Evolutionary conservation across 2,329 filamentous ascomycete genomes (phyloP), one percentile per base, ranked within the genome.

Genomic region (Fusarium chlamydosporum): DNA sequence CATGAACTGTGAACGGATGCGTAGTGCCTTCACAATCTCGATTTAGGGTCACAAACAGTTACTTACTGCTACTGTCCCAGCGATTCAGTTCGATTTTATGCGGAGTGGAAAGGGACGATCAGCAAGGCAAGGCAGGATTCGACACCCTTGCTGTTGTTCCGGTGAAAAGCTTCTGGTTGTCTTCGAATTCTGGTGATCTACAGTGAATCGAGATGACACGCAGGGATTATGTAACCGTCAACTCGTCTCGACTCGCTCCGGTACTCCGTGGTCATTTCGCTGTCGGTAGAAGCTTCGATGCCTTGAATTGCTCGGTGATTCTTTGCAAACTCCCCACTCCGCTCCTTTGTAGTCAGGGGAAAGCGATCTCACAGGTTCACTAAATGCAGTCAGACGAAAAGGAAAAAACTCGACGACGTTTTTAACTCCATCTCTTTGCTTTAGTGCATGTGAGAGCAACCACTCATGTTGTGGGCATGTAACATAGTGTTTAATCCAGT

Each of bases 141-240:
- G 16, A 26, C n/a, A 67, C 31, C 67, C 67, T 67, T 69, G 67
- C 38, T 41, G 46, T 51, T 29, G 13, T 51, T 46, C 51, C 62
- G 45, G 56, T 63, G 52, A 51, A 40, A 51, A 64, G 66, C 62
- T 69, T 69, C 67, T 69, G 57, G 61, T 58, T 23, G 13, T 35
- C 33, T 69, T 69, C 59, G 27, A 63, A 62, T 59, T 67, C 43
- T 40, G 57, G 56, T 34, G 66, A 70, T 69, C 61, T 61, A 58
- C 66, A 62, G 37, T 55, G 61, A 68, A 68, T 70, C 62, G 67
- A 69, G 67, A 69, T 69, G 67, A 70, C 52, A 52, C 26, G 50
- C 66, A 70, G 48, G 66, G 67, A 64, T 69, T 51, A 45, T 70
- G 66, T 66, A 58, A 70, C 61, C 61, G 52, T 43, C 66, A 45